Percentiles rank a stretch among this genome's conserved stretches.
Evolutionary conservation across 208 protist genomes (phyloP).

Genomic region (Trypanosoma theileri): DNA sequence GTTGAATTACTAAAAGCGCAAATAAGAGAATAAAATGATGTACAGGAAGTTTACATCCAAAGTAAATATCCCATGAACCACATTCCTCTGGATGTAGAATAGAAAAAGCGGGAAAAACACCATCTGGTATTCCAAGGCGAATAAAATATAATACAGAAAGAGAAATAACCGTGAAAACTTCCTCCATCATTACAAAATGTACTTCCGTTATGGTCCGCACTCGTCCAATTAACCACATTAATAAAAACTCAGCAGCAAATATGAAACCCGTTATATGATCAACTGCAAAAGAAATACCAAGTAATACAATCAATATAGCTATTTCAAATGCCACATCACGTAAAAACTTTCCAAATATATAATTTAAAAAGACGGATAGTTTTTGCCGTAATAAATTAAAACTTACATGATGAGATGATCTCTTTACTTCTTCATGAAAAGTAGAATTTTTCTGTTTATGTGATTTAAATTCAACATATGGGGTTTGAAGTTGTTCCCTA

Average conservation of each 20-base stretch:
- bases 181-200: not conserved
- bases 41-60: slow-evolving; percentile 22
- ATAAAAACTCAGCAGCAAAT: slow-evolving; percentile 15
- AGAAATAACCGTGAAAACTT: slow-evolving; percentile 5
- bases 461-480: slow-evolving; percentile 2
- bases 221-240: slow-evolving; percentile 23
- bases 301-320: slow-evolving; percentile 8
- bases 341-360: slow-evolving; percentile 14
- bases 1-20: slow-evolving; percentile 18
- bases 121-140: slow-evolving; percentile 26
- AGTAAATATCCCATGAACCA: slow-evolving; percentile 21
- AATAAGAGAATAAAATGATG: slow-evolving; percentile 22
- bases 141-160: slow-evolving; percentile 20
- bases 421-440: not conserved
- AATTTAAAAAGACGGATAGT: slow-evolving; percentile 8
- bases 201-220: slow-evolving; percentile 9
- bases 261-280: slow-evolving; percentile 21
- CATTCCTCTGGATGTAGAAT: slow-evolving; percentile 22
- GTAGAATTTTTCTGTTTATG: not conserved
- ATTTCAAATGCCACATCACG: slow-evolving; percentile 24
- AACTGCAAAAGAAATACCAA: slow-evolving; percentile 22
- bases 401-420: not conserved
- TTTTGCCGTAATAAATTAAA: slow-evolving; percentile 10
- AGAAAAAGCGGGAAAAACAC: not conserved
- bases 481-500: not conserved